Percentiles rank a stretch among this genome's conserved stretches.
Conservation (phyloP, 495 filamentous ascomycete genomes). For the Neurospora sp. region DNA sequence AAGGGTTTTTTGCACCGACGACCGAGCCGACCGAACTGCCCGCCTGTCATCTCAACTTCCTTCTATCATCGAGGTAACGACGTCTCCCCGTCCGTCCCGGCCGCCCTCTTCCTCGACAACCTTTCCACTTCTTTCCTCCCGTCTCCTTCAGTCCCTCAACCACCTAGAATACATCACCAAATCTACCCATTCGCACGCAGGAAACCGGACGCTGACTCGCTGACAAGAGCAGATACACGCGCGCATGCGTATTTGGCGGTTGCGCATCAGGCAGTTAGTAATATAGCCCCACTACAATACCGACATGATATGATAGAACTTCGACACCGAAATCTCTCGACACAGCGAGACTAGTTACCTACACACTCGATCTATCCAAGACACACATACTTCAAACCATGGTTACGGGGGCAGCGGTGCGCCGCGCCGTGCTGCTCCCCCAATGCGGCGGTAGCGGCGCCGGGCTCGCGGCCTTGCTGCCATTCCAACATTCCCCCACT, state of each 20-base stretch:
- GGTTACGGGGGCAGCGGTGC: conserved; percentile 27
- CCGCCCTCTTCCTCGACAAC: not conserved
- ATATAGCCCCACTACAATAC: not conserved
- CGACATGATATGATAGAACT: conserved; percentile 16
- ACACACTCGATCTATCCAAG: not conserved
- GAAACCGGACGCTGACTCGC: not conserved
- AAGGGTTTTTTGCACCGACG: not conserved
- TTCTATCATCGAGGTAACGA: not conserved
- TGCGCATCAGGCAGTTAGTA: not conserved
- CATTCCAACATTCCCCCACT: not conserved
- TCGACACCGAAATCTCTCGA: conserved; percentile 4
- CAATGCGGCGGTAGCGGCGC: conserved; percentile 14
- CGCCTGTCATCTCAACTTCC: not conserved
- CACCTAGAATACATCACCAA: not conserved
- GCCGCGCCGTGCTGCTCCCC: conserved; percentile 26
- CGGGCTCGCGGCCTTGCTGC: conserved; percentile 7
- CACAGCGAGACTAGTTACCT: conserved; percentile 8
- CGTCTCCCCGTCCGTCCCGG: not conserved
- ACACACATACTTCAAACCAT: conserved; percentile 9
- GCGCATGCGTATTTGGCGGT: not conserved
- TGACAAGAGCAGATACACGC: not conserved
- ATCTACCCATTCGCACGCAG: not conserved
- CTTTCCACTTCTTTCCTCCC: not conserved
- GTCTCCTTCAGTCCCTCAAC: not conserved
- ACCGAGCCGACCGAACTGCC: not conserved